These are phyloP conservation scores for Pythium oligandrum DNA, from an alignment of 352 stramenopile genomes.

Conservation along the genomic window DNA sequence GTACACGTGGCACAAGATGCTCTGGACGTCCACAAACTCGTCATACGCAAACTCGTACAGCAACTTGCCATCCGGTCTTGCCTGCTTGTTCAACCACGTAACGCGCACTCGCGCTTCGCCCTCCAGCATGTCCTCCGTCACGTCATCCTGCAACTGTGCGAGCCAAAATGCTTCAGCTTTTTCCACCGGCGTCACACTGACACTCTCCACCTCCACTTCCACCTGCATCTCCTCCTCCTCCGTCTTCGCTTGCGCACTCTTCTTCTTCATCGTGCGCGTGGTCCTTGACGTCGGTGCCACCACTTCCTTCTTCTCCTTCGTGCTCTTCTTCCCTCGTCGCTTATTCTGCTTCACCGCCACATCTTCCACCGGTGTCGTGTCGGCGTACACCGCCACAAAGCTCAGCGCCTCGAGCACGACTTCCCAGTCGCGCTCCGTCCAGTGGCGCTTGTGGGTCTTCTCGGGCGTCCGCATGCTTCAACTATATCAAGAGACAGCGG, in stretches of 20 bases:
- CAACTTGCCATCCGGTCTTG: neutral
- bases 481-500: too few species aligned
- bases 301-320: neutral
- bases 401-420: slow-evolving; percentile 5
- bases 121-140: slow-evolving; percentile 17
- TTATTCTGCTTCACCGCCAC: neutral
- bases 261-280: neutral
- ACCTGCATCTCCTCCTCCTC: neutral
- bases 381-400: slow-evolving; percentile 9
- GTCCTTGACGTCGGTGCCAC: neutral
- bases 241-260: neutral
- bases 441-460: slow-evolving; percentile 3
- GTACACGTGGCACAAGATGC: slow-evolving; percentile 16
- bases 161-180: slow-evolving; percentile 10
- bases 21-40: slow-evolving; percentile 10
- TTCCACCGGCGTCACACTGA: neutral
- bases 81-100: slow-evolving; percentile 9
- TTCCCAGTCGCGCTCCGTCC: slow-evolving; percentile 4
- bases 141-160: slow-evolving; percentile 17
- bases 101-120: slow-evolving; percentile 3
- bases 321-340: neutral
- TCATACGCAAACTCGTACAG: slow-evolving; percentile 6
- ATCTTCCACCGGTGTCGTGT: neutral
- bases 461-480: too few species aligned
- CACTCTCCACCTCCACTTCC: neutral